Conservation (phyloP, 306 rosid genomes). For the Adenanthera pavonina region DNA sequence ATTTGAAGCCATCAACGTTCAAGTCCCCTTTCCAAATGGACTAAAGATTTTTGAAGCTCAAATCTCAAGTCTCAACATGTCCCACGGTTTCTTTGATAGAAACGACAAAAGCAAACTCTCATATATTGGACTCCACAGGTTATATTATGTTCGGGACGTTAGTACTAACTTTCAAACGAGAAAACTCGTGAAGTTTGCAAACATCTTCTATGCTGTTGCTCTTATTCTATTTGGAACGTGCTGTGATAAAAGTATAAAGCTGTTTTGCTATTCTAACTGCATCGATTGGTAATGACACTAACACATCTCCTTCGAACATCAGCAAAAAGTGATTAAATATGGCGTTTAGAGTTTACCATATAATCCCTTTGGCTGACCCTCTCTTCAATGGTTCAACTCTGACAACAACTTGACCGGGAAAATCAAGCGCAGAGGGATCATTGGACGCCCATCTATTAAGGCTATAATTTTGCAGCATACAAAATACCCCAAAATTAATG, state of each 20-base stretch:
- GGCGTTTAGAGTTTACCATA: neutral
- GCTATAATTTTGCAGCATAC: neutral
- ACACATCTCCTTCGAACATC: neutral
- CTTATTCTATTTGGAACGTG: neutral
- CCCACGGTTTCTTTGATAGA: neutral
- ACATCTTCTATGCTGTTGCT: neutral
- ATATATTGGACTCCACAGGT: no score
- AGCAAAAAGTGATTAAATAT: slow-evolving; percentile 8
- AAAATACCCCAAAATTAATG: slow-evolving; percentile 27
- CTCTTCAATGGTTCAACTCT: slow-evolving; percentile 25
- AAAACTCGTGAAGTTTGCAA: neutral
- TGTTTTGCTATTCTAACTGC: neutral
- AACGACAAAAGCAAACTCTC: neutral
- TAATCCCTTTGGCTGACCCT: slow-evolving; percentile 3
- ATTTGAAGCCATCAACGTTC: neutral
- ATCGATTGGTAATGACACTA: neutral
- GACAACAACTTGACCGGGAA: slow-evolving; percentile 19
- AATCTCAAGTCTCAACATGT: no score
- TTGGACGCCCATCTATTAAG: neutral
- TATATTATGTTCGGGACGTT: neutral
- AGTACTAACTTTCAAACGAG: neutral
- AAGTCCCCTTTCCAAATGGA: no score
- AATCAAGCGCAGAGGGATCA: slow-evolving; percentile 31
- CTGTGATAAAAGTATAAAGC: neutral
- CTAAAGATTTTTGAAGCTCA: no score